phyloP scores from a whole-genome alignment of 2,329 filamentous ascomycete genomes.

The Aspergillus quadrilineatus region DNA sequence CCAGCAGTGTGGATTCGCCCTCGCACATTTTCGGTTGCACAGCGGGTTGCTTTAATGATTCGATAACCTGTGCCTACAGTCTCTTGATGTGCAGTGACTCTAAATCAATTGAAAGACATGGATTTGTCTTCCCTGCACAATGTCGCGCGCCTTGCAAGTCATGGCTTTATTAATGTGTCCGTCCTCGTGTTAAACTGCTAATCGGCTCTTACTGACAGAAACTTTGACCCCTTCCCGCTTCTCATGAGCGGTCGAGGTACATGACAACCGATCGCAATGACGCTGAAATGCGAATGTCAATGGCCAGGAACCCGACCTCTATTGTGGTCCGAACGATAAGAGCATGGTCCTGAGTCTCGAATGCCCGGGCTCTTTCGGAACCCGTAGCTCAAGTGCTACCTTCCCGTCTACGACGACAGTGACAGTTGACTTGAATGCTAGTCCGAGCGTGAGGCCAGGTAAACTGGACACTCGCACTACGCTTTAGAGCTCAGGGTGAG shows the following conservation, averaged over 20 bases:
- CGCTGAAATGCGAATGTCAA: not conserved
- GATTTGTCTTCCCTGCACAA: slow-evolving; percentile 2
- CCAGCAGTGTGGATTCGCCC: slow-evolving; percentile 13
- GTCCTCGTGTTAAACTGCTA: not conserved
- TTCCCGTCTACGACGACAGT: not conserved
- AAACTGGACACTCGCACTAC: not conserved
- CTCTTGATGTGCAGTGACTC: slow-evolving; percentile 3
- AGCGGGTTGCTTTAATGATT: slow-evolving; percentile 12
- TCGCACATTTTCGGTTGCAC: slow-evolving; percentile 12
- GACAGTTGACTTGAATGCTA: not conserved
- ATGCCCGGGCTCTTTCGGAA: not conserved
- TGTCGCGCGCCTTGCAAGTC: not conserved
- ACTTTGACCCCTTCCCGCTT: not conserved
- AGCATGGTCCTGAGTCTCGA: not conserved
- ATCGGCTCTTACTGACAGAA: not conserved
- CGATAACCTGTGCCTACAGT: slow-evolving; percentile 12
- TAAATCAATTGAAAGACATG: slow-evolving; percentile 12
- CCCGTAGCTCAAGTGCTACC: not conserved
- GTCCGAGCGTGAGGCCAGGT: not conserved
- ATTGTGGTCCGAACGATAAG: not conserved
- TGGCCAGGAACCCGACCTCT: not conserved
- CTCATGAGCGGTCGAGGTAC: not conserved
- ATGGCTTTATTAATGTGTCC: slow-evolving; percentile 4
- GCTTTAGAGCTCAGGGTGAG: not conserved
- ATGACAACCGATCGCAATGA: not conserved